Evolutionary conservation across 2,329 filamentous ascomycete species (phyloP).

Genomic region (Scedosporium boydii): DNA sequence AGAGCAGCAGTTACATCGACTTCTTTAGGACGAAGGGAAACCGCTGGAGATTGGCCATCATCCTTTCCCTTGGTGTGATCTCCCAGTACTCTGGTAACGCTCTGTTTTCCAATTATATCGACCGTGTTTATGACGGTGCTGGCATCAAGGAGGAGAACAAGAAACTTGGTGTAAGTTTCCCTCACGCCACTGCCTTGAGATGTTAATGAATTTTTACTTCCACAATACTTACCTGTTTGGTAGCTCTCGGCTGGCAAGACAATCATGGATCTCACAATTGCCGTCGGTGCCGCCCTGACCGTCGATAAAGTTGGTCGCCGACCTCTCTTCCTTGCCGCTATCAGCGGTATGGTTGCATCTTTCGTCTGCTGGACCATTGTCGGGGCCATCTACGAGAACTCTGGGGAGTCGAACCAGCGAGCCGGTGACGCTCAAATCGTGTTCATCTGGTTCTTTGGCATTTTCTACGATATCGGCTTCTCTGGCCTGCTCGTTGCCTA

Average conservation of each 20-base stretch:
- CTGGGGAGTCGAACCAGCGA: slow-evolving; percentile 27
- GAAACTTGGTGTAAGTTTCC: slow-evolving; percentile 40
- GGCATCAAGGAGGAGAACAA: slow-evolving; percentile 48
- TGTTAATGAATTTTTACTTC: background rate
- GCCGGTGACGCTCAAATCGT: slow-evolving; percentile 46
- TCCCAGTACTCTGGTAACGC: slow-evolving; percentile 62
- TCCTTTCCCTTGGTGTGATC: slow-evolving; percentile 55
- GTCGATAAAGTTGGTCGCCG: slow-evolving; percentile 43
- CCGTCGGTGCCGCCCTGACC: slow-evolving; percentile 40
- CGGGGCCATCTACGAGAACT: slow-evolving; percentile 43
- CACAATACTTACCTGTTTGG: background rate
- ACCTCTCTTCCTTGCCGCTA: slow-evolving; percentile 41
- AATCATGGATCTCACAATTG: slow-evolving; percentile 48
- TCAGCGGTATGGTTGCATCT: slow-evolving; percentile 37
- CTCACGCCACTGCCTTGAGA: background rate
- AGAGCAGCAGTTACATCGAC: slow-evolving; percentile 45
- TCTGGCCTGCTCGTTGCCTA: slow-evolving; percentile 49
- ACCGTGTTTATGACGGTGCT: slow-evolving; percentile 50
- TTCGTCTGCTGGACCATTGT: slow-evolving; percentile 42
- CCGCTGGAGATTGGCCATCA: slow-evolving; percentile 51
- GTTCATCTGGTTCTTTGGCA: slow-evolving; percentile 49
- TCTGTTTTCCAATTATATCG: slow-evolving; percentile 58
- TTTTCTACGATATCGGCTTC: slow-evolving; percentile 52
- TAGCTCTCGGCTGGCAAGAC: slow-evolving; percentile 44
- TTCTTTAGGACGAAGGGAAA: slow-evolving; percentile 55